Conservation (phyloP, 805 yeast genomes). For the Lipomyces yamadae region DNA sequence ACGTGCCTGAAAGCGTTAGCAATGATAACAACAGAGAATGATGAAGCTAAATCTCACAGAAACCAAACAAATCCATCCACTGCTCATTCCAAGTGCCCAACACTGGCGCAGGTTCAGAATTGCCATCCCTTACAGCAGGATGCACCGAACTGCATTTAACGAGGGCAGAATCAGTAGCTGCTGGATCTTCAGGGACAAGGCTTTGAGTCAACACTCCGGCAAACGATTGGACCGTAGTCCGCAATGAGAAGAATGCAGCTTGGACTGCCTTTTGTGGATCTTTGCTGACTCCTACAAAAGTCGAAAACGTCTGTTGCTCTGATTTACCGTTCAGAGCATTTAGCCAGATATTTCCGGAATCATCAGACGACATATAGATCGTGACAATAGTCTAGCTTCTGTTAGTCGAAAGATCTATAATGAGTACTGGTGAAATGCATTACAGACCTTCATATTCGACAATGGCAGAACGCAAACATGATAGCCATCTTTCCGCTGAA, state of each 20-base stretch:
- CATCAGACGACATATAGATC: slow-evolving; percentile 26
- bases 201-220: neutral
- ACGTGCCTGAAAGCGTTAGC: slow-evolving; percentile 34
- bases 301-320: slow-evolving; percentile 23
- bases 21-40: neutral
- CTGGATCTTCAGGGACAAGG: neutral
- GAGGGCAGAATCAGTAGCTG: neutral
- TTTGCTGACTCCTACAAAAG: slow-evolving; percentile 35
- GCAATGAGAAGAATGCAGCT: slow-evolving; percentile 28
- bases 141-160: neutral
- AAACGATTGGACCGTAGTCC: slow-evolving; percentile 16
- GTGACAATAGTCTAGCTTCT: slow-evolving; percentile 15
- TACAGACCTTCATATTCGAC: slow-evolving; percentile 35
- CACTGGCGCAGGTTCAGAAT: slow-evolving; percentile 24
- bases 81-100: slow-evolving; percentile 34
- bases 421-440: neutral
- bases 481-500: slow-evolving; percentile 38
- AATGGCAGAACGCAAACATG: slow-evolving; percentile 40
- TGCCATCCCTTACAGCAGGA: slow-evolving; percentile 4
- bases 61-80: slow-evolving; percentile 43
- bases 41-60: slow-evolving; percentile 34
- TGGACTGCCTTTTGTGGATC: slow-evolving; percentile 34
- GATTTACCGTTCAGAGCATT: slow-evolving; percentile 31
- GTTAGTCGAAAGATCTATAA: neutral
- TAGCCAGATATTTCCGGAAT: slow-evolving; percentile 23